Percentiles rank a stretch among this genome's conserved stretches.
Evolutionary conservation across 176 grass and related monocot species (phyloP).

Genomic region (Musa schizocarpa): DNA sequence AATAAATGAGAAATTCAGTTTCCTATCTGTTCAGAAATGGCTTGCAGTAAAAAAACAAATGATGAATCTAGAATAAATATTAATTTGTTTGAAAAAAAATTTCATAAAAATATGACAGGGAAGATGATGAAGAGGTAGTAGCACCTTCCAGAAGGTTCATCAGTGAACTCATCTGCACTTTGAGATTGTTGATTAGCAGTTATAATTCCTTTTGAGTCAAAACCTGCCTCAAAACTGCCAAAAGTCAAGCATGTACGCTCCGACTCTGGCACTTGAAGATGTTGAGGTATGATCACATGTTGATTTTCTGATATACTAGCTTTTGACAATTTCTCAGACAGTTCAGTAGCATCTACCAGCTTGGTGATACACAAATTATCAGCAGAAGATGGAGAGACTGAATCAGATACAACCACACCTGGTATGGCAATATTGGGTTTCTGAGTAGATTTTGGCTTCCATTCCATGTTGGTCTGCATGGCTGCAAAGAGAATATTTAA

Average conservation of each 20-base stretch:
- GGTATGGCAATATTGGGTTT: constrained; percentile 22
- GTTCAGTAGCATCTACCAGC: constrained; percentile 19
- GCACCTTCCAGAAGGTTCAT: constrained; percentile 10
- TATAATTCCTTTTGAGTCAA: constrained; percentile 20
- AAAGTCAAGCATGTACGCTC: constrained; percentile 55
- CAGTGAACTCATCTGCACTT: constrained; percentile 39
- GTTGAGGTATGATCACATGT: constrained; percentile 71
- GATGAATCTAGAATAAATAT: neutral
- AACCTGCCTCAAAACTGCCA: constrained; percentile 57
- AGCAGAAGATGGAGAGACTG: constrained; percentile 21
- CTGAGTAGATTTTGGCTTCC: constrained; percentile 60
- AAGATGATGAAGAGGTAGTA: neutral
- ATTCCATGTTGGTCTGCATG: constrained; percentile 42
- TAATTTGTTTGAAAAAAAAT: neutral
- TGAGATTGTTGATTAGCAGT: constrained; percentile 30
- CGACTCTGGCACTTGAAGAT: constrained; percentile 57
- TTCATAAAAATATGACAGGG: neutral
- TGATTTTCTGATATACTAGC: constrained; percentile 33
- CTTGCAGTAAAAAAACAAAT: neutral
- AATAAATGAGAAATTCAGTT: too few relatives aligned
- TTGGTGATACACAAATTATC: constrained; percentile 28
- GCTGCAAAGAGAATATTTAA: constrained; percentile 29
- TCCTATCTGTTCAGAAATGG: too few relatives aligned
- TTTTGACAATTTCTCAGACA: constrained; percentile 47
- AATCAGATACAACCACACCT: constrained; percentile 19